A percentile compares a stretch with the other conserved stretches of the same genome.
Evolutionary conservation across 2,329 filamentous ascomycete genomes (phyloP).

Genomic region (Cordyceps tenuipes): DNA sequence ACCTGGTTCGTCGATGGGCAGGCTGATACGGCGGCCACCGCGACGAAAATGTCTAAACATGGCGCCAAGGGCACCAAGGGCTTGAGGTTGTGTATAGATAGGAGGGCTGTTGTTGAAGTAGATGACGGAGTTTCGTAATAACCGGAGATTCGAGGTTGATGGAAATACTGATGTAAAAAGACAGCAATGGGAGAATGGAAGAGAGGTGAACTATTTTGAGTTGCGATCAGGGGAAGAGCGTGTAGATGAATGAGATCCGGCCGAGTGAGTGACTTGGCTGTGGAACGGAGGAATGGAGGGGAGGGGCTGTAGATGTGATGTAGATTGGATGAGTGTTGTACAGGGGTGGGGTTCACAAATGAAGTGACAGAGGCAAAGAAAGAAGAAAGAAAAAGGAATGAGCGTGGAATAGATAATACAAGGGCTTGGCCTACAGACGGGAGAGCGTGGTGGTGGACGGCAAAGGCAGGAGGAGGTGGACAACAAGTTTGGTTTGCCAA

Average conservation of each 20-base stretch:
- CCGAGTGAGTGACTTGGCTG: background rate
- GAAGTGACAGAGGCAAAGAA: background rate
- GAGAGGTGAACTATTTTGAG: background rate
- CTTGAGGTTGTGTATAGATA: background rate
- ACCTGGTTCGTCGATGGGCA: slow-evolving; percentile 7
- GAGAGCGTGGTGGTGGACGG: too few species aligned
- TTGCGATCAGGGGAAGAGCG: background rate
- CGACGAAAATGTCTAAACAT: slow-evolving; percentile 10
- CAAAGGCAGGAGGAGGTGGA: too few species aligned
- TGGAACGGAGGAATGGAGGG: background rate
- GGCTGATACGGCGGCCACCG: slow-evolving; percentile 2
- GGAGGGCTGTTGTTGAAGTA: background rate
- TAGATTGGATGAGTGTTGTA: background rate
- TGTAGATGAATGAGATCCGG: background rate
- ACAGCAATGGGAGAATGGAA: background rate
- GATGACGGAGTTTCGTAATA: too few species aligned
- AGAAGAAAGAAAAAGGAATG: too few species aligned
- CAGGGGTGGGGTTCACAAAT: background rate
- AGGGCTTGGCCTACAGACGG: too few species aligned
- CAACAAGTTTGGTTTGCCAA: too few species aligned
- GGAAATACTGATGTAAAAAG: background rate
- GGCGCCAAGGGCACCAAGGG: background rate
- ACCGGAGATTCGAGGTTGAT: too few species aligned
- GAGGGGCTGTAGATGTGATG: background rate
- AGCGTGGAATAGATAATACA: too few species aligned